Conservation (phyloP, 1,284 basidiomycete genomes). For the Omphalotus olearius region DNA sequence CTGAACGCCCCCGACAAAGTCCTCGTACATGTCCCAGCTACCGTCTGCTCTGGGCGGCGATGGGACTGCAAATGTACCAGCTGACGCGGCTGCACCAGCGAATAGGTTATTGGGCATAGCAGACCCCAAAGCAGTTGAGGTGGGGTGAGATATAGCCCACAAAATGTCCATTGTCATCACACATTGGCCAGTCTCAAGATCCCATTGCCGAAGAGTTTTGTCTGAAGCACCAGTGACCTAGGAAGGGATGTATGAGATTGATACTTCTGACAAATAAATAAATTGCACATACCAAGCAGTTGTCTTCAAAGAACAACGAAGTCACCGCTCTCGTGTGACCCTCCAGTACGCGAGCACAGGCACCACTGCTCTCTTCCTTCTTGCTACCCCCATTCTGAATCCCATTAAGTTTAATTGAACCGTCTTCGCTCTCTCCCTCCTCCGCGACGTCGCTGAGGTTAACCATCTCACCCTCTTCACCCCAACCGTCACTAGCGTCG, state of each 20-base stretch:
- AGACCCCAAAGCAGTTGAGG: constrained; percentile 40
- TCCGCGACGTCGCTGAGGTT: constrained; percentile 60
- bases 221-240: constrained; percentile 96
- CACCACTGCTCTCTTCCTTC: constrained; percentile 31
- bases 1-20: constrained; percentile 96
- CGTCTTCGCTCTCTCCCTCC: constrained; percentile 41
- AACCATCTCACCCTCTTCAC: constrained; percentile 48
- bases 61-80: constrained; percentile 73
- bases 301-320: constrained; percentile 92
- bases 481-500: constrained; percentile 57
- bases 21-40: constrained; percentile 92
- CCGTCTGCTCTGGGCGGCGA: constrained; percentile 88
- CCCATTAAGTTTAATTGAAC: constrained; percentile 29
- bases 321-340: constrained; percentile 94
- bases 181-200: constrained; percentile 94
- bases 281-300: constrained; percentile 66
- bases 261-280: constrained; percentile 1
- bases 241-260: constrained; percentile 9
- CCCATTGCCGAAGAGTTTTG: constrained; percentile 98
- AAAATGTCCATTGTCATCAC: constrained; percentile 99
- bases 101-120: constrained; percentile 44
- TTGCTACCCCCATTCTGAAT: constrained; percentile 30
- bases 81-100: constrained; percentile 50
- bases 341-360: constrained; percentile 79
- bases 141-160: constrained; percentile 96